Base-by-base conservation (phyloP, 2,329 filamentous ascomycete genomes). In the Coniella lustricola region DNA sequence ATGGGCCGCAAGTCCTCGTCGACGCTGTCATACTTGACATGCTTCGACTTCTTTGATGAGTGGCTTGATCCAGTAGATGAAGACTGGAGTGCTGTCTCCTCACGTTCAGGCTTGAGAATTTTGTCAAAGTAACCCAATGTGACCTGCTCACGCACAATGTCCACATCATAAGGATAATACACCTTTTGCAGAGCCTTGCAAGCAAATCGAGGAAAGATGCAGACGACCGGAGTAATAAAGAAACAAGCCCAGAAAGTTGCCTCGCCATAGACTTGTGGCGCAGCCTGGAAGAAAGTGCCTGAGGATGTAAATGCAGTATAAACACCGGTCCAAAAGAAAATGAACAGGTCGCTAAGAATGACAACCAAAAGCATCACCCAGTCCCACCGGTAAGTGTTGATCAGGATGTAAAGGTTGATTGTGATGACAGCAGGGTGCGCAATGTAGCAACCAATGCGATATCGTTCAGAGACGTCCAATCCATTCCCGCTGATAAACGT, bases 341-440 rank as follows among this genome's bases (percentile, higher is more conserved):
- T 81, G 59, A 96, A 79, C 25, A 97, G 65, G 54, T 86, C 85
- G 68, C 90, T 95, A 65, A 97, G 77, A 20, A 69, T 68, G 44
- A 94, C 85, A 54, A 96, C 84, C 51, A 95, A 72, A 18, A 90
- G 68, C 69, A 94, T 94, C 60, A 98, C 74, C 91, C 91, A 98
- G 65, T 98, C 93, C 93, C 93, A 98, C 52, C 91, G 82, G 67
- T 95, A 97, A 1, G 87, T 94, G 68, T 98, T 98, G 71, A 97
- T 82, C 55, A 98, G 73, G 57, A 98, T 88, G 71, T 97, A 98
- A 51, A 84, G 72, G 67, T 98, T 98, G 73, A 95, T 94, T 35
- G 88, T 84, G 57, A 95, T 71, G 50, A 98, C 84, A 7, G 88
- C 83, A 13, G 87, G 86, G 49, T 87, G 88, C 3, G 84, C 90